Percentiles rank a stretch among this genome's conserved stretches.
Conservation (phyloP, 805 yeast species). For the Sporopachydermia lactativora region DNA sequence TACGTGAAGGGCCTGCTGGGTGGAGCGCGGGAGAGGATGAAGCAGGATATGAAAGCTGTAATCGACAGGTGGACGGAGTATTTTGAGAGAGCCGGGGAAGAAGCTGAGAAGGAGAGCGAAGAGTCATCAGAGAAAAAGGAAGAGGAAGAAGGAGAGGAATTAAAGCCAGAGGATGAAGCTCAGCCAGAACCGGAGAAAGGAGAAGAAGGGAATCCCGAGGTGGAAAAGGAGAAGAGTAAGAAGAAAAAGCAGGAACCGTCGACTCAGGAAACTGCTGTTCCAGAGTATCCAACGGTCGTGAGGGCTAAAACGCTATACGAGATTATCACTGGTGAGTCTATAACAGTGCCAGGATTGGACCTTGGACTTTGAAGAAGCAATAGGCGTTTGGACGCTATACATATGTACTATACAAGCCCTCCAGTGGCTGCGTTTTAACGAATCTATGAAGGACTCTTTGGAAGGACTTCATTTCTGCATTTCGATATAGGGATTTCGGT, state of each 20-base stretch:
- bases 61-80: constrained; percentile 43
- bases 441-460: too few species aligned
- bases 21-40: constrained; percentile 45
- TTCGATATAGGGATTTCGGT: too few species aligned
- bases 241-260: constrained; percentile 17
- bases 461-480: too few species aligned
- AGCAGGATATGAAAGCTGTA: constrained; percentile 31
- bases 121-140: constrained; percentile 15
- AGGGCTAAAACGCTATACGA: constrained; percentile 11
- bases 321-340: constrained; percentile 8
- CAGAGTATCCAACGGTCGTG: constrained; percentile 12
- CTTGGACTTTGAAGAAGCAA: background rate
- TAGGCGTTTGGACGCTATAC: too few species aligned
- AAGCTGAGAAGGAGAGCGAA: constrained; percentile 5
- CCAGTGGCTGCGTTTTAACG: too few species aligned
- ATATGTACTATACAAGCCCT: too few species aligned
- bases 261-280: constrained; percentile 21
- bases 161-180: constrained; percentile 8
- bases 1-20: constrained; percentile 59
- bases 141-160: constrained; percentile 11
- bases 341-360: constrained; percentile 2
- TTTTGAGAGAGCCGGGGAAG: constrained; percentile 26
- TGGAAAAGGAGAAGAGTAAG: constrained; percentile 9
- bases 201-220: constrained; percentile 6
- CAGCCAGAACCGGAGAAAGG: constrained; percentile 6